Evolutionary conservation across 2,329 filamentous ascomycete species (phyloP).

Genomic region (Apiospora arundinis): DNA sequence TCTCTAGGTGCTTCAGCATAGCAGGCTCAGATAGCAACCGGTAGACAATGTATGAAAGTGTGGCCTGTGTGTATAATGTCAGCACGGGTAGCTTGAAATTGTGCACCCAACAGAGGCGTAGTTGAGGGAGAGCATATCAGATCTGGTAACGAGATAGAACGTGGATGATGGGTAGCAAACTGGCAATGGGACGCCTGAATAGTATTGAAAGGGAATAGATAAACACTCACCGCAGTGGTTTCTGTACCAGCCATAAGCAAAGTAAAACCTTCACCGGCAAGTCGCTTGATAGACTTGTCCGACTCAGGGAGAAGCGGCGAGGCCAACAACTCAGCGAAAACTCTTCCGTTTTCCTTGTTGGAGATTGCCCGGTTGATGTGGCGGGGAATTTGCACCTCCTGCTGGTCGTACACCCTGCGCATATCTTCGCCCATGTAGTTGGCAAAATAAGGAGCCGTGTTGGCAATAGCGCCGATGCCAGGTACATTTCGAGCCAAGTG

Average conservation of each 20-base stretch:
- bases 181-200: no score
- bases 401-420: slow-evolving; percentile 24
- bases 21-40: background rate
- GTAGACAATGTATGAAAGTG: slow-evolving; percentile 6
- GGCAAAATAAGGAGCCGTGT: slow-evolving; percentile 29
- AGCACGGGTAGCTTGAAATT: background rate
- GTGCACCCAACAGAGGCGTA: no score
- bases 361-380: slow-evolving; percentile 42
- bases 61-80: background rate
- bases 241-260: slow-evolving; percentile 48
- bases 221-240: slow-evolving; percentile 46
- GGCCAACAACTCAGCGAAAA: slow-evolving; percentile 44
- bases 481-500: slow-evolving; percentile 23
- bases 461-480: slow-evolving; percentile 25
- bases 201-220: no score
- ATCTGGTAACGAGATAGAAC: no score
- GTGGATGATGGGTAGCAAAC: no score
- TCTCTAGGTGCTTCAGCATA: background rate
- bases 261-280: slow-evolving; percentile 47
- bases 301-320: slow-evolving; percentile 39
- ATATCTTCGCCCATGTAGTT: slow-evolving; percentile 33
- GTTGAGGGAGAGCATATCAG: no score
- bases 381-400: slow-evolving; percentile 28
- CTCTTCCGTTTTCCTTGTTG: slow-evolving; percentile 42
- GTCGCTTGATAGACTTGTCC: slow-evolving; percentile 43